Base-by-base conservation (phyloP, 2,329 filamentous ascomycete species). In the Didymella exigua region DNA sequence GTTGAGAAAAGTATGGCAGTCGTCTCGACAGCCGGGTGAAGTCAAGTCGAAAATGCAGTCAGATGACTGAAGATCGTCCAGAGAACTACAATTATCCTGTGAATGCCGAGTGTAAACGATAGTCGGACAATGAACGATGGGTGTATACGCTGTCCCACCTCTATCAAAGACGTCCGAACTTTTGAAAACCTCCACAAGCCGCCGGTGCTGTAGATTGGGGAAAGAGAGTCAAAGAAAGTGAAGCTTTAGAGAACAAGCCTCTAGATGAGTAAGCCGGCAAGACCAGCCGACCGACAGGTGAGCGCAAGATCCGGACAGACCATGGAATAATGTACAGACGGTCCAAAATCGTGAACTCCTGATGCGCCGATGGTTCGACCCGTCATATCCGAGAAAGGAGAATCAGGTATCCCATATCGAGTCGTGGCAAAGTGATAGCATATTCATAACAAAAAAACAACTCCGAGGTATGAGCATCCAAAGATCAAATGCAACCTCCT, bases 321-420 rank as follows among this genome's bases (percentile, higher is more conserved):
- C 69, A 68, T 67, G 69, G 56, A 63, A 73, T 73, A 72, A 72
- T 74, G 63, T 74, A 74, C 72, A 74, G 58, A 69, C 60, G 61
- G 70, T 62, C 65, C 60, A 69, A 69, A 62, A 66, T 67, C 60
- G 61, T 65, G 62, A 66, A 69, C 67, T 68, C 71, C 70, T 56
- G 58, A 54, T 65, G 64, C 71, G 70, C 72, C 70, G 59, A 65
- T 65, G 60, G 58, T 56, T 64, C 63, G 69, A 72, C 70, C 65
- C 65, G 69, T 70, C 54, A 70, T 63, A 60, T 61, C 69, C 61
- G 61, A 63, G 34, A 54, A 61, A 62, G 61, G 45, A 61, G 64
- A 58, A 61, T 59, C 68, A 70, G 67, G 66, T 70, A 67, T 72
- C 57, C 66, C 70, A 64, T 67, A 71, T 71, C 68, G 69, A 68